phyloP scores from a whole-genome alignment of 805 yeast species.

The Kodamaea neixiangensis region DNA sequence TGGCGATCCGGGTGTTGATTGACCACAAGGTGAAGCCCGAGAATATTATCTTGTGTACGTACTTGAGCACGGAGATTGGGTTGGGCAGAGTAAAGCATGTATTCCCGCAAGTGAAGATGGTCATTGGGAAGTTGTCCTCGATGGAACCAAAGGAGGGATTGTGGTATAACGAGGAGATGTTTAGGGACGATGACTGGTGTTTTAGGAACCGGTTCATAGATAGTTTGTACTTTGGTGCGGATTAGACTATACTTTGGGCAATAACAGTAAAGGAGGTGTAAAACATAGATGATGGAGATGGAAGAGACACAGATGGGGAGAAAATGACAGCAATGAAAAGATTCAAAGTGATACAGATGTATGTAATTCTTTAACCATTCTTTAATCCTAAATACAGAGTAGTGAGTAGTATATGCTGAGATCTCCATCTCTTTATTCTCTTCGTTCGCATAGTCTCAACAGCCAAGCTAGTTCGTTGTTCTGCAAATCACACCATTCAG shows the following conservation, averaged over 20 bases:
- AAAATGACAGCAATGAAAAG: no score
- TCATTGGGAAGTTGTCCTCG: slow-evolving; percentile 65
- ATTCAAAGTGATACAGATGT: no score
- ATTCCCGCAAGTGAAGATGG: slow-evolving; percentile 67
- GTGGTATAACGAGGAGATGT: slow-evolving; percentile 38
- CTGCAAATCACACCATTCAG: not conserved
- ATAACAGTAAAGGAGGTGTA: no score
- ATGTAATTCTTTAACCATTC: no score
- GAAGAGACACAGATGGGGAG: no score
- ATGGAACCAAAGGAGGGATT: slow-evolving; percentile 24
- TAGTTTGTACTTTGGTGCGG: slow-evolving; percentile 74
- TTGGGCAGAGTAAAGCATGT: slow-evolving; percentile 71
- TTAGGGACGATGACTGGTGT: slow-evolving; percentile 55
- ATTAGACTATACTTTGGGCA: no score
- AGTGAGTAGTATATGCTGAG: no score
- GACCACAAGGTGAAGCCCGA: slow-evolving; percentile 72
- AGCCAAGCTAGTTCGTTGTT: not conserved
- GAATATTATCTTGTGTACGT: slow-evolving; percentile 68
- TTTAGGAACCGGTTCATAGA: slow-evolving; percentile 73
- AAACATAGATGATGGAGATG: no score
- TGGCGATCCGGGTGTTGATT: slow-evolving; percentile 86
- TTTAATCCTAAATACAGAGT: no score
- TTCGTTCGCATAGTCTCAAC: not conserved
- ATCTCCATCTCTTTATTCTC: not conserved
- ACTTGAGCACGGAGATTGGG: slow-evolving; percentile 79